Evolutionary conservation across 495 filamentous ascomycete species (phyloP), one percentile per base, ranked within the genome.

Genomic region (Staphylotrichum tortipilum): DNA sequence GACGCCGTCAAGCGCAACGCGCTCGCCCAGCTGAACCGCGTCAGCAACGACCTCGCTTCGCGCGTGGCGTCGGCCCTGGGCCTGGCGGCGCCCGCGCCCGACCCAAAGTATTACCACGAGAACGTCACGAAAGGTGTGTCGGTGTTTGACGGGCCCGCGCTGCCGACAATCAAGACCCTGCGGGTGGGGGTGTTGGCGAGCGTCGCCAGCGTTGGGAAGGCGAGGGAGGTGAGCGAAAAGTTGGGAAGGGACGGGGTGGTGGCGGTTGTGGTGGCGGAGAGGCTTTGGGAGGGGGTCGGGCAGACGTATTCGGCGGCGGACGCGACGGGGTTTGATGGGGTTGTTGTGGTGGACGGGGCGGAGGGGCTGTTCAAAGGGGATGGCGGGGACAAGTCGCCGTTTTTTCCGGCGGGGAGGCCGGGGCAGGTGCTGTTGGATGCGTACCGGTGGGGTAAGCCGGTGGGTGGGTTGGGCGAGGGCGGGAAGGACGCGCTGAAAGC

Each of bases 391-490:
- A 52, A 54, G 7, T 71, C 67, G 8, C 65, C 81, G 0, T 63
- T 88, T 19, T 89, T 75, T 60, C 85, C 85, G 0, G 70, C 74
- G 9, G 79, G 80, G 0, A 71, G 83, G 0, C 86, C 81, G 0
- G 59, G 74, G 6, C 77, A 86, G 68, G 83, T 89, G 35, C 60
- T 89, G 19, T 47, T 67, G n/a, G 76, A 81, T 65, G 83, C 72
- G 0, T 89, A 78, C 69, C 66, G 76, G 1, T 88, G 80, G 66
- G 86, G 85, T 6, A 90, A 89, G 75, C 78, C 86, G 0, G 74
- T 90, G 33, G 82, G 66, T 4, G 81, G 76, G 1, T 49, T 87
- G 2, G 85, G 85, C 0, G 53, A 53, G 31, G 59, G 47, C 6
- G 50, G 53, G 12, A 30, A 33, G 33, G n/a, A n/a, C n/a, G 75